Base-by-base conservation (phyloP, 1,284 basidiomycete species). In the Veloboletus limbatus region DNA sequence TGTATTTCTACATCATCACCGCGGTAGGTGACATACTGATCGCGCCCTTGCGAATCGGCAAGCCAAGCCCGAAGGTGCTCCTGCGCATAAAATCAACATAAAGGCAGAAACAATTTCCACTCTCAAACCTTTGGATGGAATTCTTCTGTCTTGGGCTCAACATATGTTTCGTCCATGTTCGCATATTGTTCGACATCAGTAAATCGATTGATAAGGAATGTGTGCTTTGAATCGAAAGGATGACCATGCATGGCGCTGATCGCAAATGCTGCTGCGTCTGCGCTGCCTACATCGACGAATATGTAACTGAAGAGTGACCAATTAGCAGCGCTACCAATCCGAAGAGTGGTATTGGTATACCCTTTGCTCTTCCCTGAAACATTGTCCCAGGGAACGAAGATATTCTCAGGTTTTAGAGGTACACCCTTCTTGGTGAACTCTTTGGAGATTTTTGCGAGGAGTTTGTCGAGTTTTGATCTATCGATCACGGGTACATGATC, bases 61-160 rank as follows among this genome's bases (percentile, higher is more conserved):
- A 99, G 79, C 96, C 96, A 99, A 46, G 90, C 88, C 50, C 92
- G 84, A 47, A 97, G 78, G 72, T 99, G 95, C 67, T 98, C 95
- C 89, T 96, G 58, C 16, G 8, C 25, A 6, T 27, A 22, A 33
- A 22, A 28, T 65, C 20, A 59, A 32, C 18, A 43, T 7, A 18
- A 17, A 30, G 28, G 25, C n/a, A 25, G 22, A 28, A 8, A 27
- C 14, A 4, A 28, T 11, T 9, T 37, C 40, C 18, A 35, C 28
- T 21, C 10, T 18, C 76, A 37, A 56, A 92, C 92, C 70, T 86
- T 87, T 47, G 93, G 78, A 47, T 78, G 76, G 70, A 88, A 98
- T 58, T 89, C 86, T 63, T 93, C 88, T 2, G 73, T 69, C 53
- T 83, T 78, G 2, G 92, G 86, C 65, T 94, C 92, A 11, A 80